phyloP scores from a whole-genome alignment of 2,329 filamentous ascomycete genomes.

The Fusarium denticulatum region DNA sequence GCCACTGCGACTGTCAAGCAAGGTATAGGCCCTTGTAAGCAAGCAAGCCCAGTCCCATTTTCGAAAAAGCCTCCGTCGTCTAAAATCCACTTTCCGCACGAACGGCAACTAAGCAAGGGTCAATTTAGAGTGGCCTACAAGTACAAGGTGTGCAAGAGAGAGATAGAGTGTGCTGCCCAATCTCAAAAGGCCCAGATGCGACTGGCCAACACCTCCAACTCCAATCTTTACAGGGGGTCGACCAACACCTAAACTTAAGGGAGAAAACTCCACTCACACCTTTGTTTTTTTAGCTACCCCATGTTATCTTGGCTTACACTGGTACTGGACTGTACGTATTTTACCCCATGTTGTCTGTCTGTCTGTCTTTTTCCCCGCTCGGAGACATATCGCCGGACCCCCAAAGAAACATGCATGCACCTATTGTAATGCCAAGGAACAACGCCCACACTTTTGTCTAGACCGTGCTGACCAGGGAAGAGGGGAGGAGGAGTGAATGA shows the following conservation, averaged over 20 bases:
- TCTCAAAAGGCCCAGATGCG: constrained; percentile 1
- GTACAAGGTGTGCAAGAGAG: background rate
- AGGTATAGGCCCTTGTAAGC: background rate
- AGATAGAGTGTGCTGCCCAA: constrained; percentile 16
- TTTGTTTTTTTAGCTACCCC: background rate
- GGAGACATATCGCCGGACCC: constrained; percentile 36
- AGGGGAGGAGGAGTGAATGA: background rate
- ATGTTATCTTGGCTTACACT: constrained; percentile 6
- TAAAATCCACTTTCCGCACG: constrained; percentile 27
- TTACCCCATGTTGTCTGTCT: constrained; percentile 24
- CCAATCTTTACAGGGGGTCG: background rate
- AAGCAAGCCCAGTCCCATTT: constrained; percentile 15
- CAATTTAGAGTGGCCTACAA: background rate
- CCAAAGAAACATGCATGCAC: constrained; percentile 15
- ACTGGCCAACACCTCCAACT: constrained; percentile 17
- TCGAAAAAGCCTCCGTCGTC: constrained; percentile 29
- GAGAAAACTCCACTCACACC: constrained; percentile 17
- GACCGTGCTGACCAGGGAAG: constrained; percentile 2
- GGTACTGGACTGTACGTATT: background rate
- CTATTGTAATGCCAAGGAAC: constrained; percentile 4
- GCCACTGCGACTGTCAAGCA: constrained; percentile 15
- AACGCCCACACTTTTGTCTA: constrained; percentile 15
- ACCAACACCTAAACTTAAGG: background rate
- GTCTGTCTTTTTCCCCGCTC: constrained; percentile 11
- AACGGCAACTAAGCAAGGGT: constrained; percentile 39